A percentile compares a stretch with the other conserved stretches of the same genome.
Conservation (phyloP, 192 early-diverging fungal species). For the Pecoramyces ruminantium region DNA sequence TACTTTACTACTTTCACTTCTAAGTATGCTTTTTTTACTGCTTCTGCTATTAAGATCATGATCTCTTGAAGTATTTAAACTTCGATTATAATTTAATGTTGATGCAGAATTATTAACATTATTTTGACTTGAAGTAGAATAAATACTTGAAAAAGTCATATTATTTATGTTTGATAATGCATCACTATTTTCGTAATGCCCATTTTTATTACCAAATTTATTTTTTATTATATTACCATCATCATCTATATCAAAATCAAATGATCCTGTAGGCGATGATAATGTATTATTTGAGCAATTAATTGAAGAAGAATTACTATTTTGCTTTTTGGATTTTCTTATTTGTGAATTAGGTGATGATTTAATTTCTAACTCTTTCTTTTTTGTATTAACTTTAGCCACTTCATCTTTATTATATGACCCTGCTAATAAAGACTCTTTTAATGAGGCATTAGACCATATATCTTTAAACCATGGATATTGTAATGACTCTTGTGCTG, state of each 20-base stretch:
- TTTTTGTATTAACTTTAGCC: background rate
- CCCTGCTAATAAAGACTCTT: background rate
- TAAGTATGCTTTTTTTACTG: background rate
- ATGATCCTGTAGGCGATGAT: background rate
- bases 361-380: background rate
- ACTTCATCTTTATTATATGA: background rate
- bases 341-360: background rate
- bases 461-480: constrained; percentile 33
- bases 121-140: background rate
- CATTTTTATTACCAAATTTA: background rate
- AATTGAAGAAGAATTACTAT: background rate
- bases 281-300: background rate
- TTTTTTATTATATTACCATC: background rate
- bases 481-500: constrained; percentile 51
- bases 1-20: background rate
- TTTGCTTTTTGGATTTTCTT: background rate
- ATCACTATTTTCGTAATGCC: background rate
- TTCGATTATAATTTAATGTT: background rate
- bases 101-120: background rate
- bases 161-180: background rate
- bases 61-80: background rate
- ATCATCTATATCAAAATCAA: background rate
- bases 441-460: background rate
- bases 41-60: background rate
- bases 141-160: background rate